phyloP scores from a whole-genome alignment of 2,329 filamentous ascomycete species.

The Xylaria polymorpha region DNA sequence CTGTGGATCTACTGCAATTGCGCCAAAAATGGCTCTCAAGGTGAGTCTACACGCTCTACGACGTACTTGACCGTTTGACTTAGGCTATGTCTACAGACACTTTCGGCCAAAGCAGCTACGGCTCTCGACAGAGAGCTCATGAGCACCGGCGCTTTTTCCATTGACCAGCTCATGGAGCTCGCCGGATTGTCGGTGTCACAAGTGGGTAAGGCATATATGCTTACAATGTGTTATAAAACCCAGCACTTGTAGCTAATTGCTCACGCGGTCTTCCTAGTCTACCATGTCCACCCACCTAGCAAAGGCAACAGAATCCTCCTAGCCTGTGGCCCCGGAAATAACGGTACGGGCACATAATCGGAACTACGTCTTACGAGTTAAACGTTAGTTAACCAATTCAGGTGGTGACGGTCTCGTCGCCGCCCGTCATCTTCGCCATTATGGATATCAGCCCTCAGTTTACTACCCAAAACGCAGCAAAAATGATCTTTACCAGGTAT shows the following conservation, averaged over 20 bases:
- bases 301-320: conserved; percentile 81
- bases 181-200: conserved; percentile 94
- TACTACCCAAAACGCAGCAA: conserved; percentile 95
- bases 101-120: conserved; percentile 87
- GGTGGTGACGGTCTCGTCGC: conserved; percentile 95
- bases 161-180: conserved; percentile 97
- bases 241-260: neutral
- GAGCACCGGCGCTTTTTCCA: conserved; percentile 85
- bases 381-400: conserved; percentile 49
- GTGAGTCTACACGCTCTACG: too few relatives aligned
- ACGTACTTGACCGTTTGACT: conserved; percentile 32
- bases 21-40: too few relatives aligned
- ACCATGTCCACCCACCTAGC: conserved; percentile 80
- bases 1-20: conserved; percentile 25
- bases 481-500: conserved; percentile 87
- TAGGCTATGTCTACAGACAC: conserved; percentile 67
- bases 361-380: neutral
- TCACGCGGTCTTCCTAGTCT: conserved; percentile 66
- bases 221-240: neutral
- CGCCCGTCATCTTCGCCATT: conserved; percentile 89
- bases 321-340: conserved; percentile 88
- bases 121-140: conserved; percentile 95
- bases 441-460: conserved; percentile 87
- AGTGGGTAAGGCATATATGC: conserved; percentile 69
- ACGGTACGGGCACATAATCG: conserved; percentile 59